phyloP scores from a whole-genome alignment of 352 stramenopile genomes.

The Globisporangium solare region DNA sequence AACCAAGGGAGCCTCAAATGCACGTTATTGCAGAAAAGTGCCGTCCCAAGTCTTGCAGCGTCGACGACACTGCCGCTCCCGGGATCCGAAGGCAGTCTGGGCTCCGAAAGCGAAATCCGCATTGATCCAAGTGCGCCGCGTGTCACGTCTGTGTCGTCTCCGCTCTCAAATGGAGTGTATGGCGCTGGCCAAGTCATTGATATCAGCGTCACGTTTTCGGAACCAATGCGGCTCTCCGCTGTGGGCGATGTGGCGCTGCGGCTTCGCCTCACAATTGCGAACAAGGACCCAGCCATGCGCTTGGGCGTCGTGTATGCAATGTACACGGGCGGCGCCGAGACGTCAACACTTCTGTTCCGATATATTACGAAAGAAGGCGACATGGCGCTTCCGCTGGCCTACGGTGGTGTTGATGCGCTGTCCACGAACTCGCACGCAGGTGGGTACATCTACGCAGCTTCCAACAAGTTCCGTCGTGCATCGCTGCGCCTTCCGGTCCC shows the following conservation, averaged over 20 bases:
- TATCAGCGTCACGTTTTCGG: conserved; percentile 50
- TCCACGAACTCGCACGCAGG: conserved; percentile 16
- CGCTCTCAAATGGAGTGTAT: conserved; percentile 43
- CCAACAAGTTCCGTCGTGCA: conserved; percentile 24
- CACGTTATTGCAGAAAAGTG: conserved; percentile 43
- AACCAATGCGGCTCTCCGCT: conserved; percentile 26
- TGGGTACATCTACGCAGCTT: conserved; percentile 21
- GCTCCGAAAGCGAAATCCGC: conserved; percentile 25
- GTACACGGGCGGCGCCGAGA: conserved; percentile 38
- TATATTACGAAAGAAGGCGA: conserved; percentile 39
- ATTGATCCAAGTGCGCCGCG: conserved; percentile 41
- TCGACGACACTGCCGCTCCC: conserved; percentile 35
- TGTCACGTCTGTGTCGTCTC: conserved; percentile 43
- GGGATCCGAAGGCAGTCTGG: conserved; percentile 38
- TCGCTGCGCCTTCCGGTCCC: conserved; percentile 40
- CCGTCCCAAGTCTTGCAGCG: conserved; percentile 33
- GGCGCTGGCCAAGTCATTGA: conserved; percentile 52
- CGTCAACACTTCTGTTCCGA: conserved; percentile 29
- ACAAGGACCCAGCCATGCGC: conserved; percentile 9
- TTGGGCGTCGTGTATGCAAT: conserved; percentile 14
- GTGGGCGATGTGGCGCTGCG: conserved; percentile 15
- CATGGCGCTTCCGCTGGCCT: conserved; percentile 52
- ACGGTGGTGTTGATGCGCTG: conserved; percentile 48
- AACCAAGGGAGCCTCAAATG: conserved; percentile 36
- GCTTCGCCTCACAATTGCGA: conserved; percentile 40